Base-by-base conservation (phyloP, 208 protist genomes). In the Wallacemonas rigidus region DNA sequence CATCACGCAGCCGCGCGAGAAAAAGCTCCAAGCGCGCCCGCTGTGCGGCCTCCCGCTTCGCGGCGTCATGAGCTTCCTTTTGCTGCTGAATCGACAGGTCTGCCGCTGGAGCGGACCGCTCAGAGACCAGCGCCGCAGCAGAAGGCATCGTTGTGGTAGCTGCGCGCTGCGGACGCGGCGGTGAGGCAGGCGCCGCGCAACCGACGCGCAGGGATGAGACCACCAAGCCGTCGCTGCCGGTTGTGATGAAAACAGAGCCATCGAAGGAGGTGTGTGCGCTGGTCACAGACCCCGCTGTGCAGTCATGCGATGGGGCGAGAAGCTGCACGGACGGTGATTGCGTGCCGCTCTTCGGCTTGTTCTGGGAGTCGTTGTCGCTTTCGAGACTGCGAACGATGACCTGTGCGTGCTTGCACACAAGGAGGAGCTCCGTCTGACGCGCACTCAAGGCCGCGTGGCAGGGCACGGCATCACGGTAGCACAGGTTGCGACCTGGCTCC, bases 11-110 rank as follows among this genome's bases (percentile, higher is more conserved):
- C 58, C 90, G 87, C 38, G 48, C 74, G 2, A 93, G 57, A 56
- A 95, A 90, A 8, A 43, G n/a, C 44, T 94, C 67, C 63, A 98
- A 93, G 57, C 92, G 89, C 40, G 62, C 57, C 60, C 98, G 86
- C 63, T 91, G 90, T 12, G 65, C 87, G 2, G 83, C 82, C 54
- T 83, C 76, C 0, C 67, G 77, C 12, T 67, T 56, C 56, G 92
- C 90, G n/a, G 76, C 69, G 65, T 99, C 97, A 53, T 94, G 88
- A 26, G 91, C 93, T 54, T 97, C 93, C 79, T 98, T 98, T 62
- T 95, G 91, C 77, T 99, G 91, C 75, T 98, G 84, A 50, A 98
- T 93, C 4, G 89, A 93, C 1, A 95, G 70, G 8, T 63, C 54
- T 5, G 79, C 73, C 5, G 43, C n/a, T 0, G 47, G 57, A 0